Evolutionary conservation across 2,329 filamentous ascomycete species (phyloP), one percentile per base, ranked within the genome.

Genomic region (Penicillium sp.): DNA sequence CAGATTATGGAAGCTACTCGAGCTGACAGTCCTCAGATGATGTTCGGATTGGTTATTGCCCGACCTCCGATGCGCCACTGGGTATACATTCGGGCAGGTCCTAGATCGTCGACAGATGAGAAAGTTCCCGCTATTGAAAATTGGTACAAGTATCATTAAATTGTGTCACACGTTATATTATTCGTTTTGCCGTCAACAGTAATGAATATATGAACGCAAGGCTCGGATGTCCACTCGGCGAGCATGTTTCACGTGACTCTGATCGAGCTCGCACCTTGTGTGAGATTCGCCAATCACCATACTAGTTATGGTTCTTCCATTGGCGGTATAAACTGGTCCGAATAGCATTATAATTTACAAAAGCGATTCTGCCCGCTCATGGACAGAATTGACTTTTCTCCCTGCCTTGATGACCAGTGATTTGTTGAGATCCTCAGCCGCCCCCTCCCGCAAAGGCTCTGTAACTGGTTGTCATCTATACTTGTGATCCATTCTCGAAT

Each of bases 211-310:
- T 43, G 10, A 43, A 22, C 25, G 40, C 25, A 42, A 42, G n/a
- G 38, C n/a, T n/a, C 16, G 40, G 40, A 25, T 48, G 45, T 48
- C 43, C 43, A 46, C 43, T 30, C 14, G 22, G 42, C 42, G 10
- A 16, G 25, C 45, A 30, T n/a, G 13, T 30, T 1, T 28, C 45
- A 48, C 45, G 30, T 60, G 63, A 56, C 30, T 33, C 28, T 45
- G 59, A 63, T 61, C 53, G 51, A 55, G 30, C 30, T 11, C 28
- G 28, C 28, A 30, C 28, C 28, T 7, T 11, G 30, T 11, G 30
- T 33, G 30, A 33, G 10, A 11, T 33, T 33, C 30, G 30, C 10
- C 30, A 11, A 33, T 11, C 30, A 33, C 30, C 30, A 6, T 8
- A 11, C 4, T 11, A 33, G 11, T 11, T 11, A 22, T 33, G 2